Evolutionary conservation across 116 monocot species (phyloP).

Genomic region (Phalaenopsis hybrid): DNA sequence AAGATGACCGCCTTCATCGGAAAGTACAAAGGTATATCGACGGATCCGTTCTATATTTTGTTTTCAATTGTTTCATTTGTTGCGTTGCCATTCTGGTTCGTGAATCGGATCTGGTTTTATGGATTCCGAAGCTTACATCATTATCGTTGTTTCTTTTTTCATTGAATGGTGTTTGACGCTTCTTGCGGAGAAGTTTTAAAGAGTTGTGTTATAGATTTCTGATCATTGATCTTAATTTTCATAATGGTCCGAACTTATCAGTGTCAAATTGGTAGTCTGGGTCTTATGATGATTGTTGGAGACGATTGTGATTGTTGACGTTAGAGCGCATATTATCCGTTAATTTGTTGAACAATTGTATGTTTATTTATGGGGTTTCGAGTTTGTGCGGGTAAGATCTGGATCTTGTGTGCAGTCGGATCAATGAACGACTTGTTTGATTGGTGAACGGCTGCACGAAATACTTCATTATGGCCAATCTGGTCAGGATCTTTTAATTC

Average conservation of each 20-base stretch:
- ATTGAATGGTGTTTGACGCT: background rate
- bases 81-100: background rate
- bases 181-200: background rate
- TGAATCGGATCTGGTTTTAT: background rate
- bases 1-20: slow-evolving; percentile 8
- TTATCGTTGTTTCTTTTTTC: background rate
- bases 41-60: background rate
- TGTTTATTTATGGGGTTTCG: background rate
- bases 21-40: slow-evolving; percentile 7
- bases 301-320: background rate
- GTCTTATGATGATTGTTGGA: background rate
- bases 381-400: background rate
- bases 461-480: background rate
- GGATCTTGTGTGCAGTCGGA: background rate
- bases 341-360: background rate
- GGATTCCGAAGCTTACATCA: background rate
- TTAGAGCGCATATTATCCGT: background rate
- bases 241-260: background rate
- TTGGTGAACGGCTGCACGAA: background rate
- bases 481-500: too few relatives aligned
- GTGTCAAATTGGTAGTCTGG: background rate
- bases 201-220: background rate
- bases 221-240: background rate
- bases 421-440: background rate
- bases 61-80: background rate